phyloP scores from a whole-genome alignment of 352 stramenopile species.

The Peronospora farinosa region DNA sequence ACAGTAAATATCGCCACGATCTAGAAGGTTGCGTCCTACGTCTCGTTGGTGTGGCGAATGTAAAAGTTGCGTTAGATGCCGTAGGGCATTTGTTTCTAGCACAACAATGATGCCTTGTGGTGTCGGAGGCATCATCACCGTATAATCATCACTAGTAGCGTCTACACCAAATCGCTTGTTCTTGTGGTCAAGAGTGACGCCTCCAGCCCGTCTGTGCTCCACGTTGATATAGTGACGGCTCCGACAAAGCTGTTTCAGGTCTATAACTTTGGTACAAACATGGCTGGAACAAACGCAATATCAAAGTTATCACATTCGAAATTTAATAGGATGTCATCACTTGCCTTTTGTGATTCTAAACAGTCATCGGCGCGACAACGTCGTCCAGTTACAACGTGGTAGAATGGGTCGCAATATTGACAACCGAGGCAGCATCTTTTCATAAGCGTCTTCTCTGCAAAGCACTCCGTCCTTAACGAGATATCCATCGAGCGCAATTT shows the following conservation, averaged over 20 bases:
- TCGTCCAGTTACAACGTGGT: slow-evolving; percentile 61
- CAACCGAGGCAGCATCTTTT: slow-evolving; percentile 49
- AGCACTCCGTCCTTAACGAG: too few relatives aligned
- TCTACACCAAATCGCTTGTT: too few relatives aligned
- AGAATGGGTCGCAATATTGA: slow-evolving; percentile 65
- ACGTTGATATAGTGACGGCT: slow-evolving; percentile 33
- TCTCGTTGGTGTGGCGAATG: slow-evolving; percentile 54
- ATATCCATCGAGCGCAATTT: too few relatives aligned
- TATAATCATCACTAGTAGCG: too few relatives aligned
- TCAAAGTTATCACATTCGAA: slow-evolving; percentile 23
- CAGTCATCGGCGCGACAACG: slow-evolving; percentile 62
- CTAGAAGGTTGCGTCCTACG: slow-evolving; percentile 61
- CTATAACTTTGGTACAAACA: slow-evolving; percentile 46
- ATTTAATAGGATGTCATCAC: slow-evolving; percentile 15
- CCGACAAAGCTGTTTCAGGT: slow-evolving; percentile 45
- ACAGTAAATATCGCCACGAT: slow-evolving; percentile 62
- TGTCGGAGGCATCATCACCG: too few relatives aligned
- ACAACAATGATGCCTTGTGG: slow-evolving; percentile 61
- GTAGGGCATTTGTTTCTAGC: too few relatives aligned
- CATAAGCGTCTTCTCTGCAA: too few relatives aligned
- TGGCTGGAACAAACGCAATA: slow-evolving; percentile 57
- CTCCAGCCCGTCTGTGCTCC: slow-evolving; percentile 52
- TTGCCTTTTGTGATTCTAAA: slow-evolving; percentile 25
- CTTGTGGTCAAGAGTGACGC: slow-evolving; percentile 61
- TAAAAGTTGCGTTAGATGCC: slow-evolving; percentile 64